These are phyloP conservation scores for Trichothecium roseum DNA, from an alignment of 2,329 filamentous ascomycete genomes.

Conservation along the genomic window DNA sequence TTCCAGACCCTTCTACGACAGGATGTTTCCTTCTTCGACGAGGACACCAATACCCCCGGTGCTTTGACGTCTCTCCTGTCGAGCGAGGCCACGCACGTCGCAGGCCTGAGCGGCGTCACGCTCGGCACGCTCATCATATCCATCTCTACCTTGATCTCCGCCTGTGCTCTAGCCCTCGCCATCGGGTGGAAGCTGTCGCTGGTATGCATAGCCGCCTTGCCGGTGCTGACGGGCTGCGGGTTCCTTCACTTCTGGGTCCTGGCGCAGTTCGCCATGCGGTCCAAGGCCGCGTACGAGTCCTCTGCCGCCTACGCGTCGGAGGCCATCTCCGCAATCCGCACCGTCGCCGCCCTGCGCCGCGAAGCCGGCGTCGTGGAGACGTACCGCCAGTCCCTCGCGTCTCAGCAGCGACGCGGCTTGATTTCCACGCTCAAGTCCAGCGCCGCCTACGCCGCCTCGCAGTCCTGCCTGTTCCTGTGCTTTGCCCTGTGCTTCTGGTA, in stretches of 20 bases:
- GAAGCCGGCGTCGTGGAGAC: slow-evolving; percentile 68
- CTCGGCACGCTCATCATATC: slow-evolving; percentile 21
- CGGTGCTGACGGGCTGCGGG: slow-evolving; percentile 68
- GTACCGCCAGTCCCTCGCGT: slow-evolving; percentile 46
- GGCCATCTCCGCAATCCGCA: slow-evolving; percentile 87
- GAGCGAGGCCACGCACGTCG: slow-evolving; percentile 24
- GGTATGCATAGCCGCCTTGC: slow-evolving; percentile 71
- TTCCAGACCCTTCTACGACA: slow-evolving; percentile 25
- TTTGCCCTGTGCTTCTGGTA: slow-evolving; percentile 92
- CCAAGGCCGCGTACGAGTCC: slow-evolving; percentile 57
- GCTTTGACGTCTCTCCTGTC: slow-evolving; percentile 24
- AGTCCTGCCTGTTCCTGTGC: slow-evolving; percentile 69
- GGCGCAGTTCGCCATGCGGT: slow-evolving; percentile 35
- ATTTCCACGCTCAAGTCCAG: slow-evolving; percentile 24
- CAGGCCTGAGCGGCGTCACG: slow-evolving; percentile 33
- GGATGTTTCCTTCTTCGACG: slow-evolving; percentile 31
- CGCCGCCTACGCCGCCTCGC: slow-evolving; percentile 50
- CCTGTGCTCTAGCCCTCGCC: slow-evolving; percentile 54
- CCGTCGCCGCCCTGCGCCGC: slow-evolving; percentile 81
- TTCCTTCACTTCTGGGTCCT: slow-evolving; percentile 29
- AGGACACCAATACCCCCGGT: slow-evolving; percentile 26
- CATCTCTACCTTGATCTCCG: slow-evolving; percentile 57
- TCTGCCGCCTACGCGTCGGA: slow-evolving; percentile 83
- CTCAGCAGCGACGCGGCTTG: slow-evolving; percentile 38
- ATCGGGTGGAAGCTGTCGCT: slow-evolving; percentile 78